Evolutionary conservation across 1,284 basidiomycete genomes (phyloP), one percentile per base, ranked within the genome.

Genomic region (Sphaerobolus stellatus): DNA sequence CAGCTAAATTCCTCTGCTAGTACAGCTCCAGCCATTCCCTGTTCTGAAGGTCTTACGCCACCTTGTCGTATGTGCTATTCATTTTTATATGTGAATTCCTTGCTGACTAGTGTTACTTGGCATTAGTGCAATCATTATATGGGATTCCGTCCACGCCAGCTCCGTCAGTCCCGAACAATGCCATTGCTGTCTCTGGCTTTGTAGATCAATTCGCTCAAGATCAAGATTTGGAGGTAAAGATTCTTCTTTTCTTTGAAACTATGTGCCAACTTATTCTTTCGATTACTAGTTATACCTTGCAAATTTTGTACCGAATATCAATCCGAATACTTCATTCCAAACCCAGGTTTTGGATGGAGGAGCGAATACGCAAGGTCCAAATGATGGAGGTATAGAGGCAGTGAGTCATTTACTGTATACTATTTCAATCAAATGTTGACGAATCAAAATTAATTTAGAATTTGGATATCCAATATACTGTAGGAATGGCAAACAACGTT

Each of bases 151-250:
- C 62, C 6, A 65, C 66, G 11, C 45, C 51, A 1, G 69, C 70
- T 13, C 68, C 70, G 9, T 60, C 66, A 53, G 52, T 60, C 28
- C 63, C 57, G 1, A 61, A 68, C 56, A 60, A 56, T 7, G n/a
- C n/a, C n/a, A 58, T 72, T 34, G 67, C 57, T 30, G 70, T 73
- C 13, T 64, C 67, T 13, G 71, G 69, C 9, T 70, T 67, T 53
- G 64, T 67, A 29, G 63, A 69, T 14, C 66, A 69, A 43, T 68
- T 50, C 38, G 62, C 65, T 14, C 58, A 66, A 31, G 45, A 56
- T 28, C 59, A 58, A 4, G 64, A 64, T 48, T 56, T 64, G 16
- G 43, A 54, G 46, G 57, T 59, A 20, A 33, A 31, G 50, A n/a
- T 14, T 22, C 33, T 8, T 14, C 14, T 11, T 40, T n/a, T 16